Evolutionary conservation across 345 rosid species (phyloP), one percentile per base, ranked within the genome.

Genomic region (Cardamine chenopodiifolia): DNA sequence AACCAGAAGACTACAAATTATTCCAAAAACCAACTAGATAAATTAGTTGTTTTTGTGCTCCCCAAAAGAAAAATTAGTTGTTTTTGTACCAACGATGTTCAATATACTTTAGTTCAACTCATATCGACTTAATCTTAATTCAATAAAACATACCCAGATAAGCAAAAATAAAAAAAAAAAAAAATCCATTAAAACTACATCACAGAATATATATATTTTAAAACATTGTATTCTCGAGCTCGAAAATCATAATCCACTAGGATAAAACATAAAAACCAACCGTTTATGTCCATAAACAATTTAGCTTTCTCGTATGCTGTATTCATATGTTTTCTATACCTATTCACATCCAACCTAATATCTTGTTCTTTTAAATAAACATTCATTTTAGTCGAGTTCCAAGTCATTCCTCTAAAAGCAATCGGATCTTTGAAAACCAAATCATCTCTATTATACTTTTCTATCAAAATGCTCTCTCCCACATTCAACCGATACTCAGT

Each of bases 281-380:
- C 74, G 5, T 73, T 57, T 42, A 32, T 70, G 9, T 82, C 75
- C 88, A 86, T 81, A 28, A 86, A 85, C 14, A 8, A 40, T 63
- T 66, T 84, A 26, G 91, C 84, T 56, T 76, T 83, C 37, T 52
- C 5, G 40, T 79, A 83, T 20, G 77, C 85, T 71, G 62, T 10
- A 47, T 56, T n/a, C 71, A 89, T 75, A 73, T 77, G 74, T 49
- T 72, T 44, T 75, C 83, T 80, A 56, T 86, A 86, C 73, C 86
- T 61, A 48, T 49, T 40, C 65, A 86, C 67, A 74, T 82, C 86
- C 8, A 86, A 28, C 49, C 61, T 81, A 15, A 89, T 80, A 67
- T 89, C 73, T 78, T 91, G 93, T 49, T 83, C 85, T 77, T 81
- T 87, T 55, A 89, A 72, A 62, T 89, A 89, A 18, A 87, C 85